Conservation (phyloP, 768 basidiomycete genomes). For the Asterophora parasitica region DNA sequence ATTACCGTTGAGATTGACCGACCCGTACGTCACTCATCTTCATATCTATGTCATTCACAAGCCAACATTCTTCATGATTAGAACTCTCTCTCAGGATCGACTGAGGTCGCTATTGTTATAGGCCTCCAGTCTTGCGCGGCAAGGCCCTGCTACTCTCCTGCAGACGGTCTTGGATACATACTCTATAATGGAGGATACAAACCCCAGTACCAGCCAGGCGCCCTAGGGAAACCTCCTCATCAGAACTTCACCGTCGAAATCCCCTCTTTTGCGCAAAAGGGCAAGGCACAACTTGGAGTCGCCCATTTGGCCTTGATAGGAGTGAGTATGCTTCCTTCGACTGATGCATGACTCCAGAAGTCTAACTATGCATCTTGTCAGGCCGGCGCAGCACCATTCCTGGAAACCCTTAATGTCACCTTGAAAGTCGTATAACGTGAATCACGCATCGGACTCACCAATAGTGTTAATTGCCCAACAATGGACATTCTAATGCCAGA, state of each 20-base stretch:
- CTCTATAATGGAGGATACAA: slow-evolving; percentile 42
- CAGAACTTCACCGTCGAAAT: slow-evolving; percentile 42
- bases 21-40: slow-evolving; percentile 32
- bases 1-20: slow-evolving; percentile 43
- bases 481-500: neutral
- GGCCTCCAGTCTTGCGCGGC: slow-evolving; percentile 33
- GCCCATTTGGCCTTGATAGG: slow-evolving; percentile 35
- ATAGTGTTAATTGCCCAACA: neutral
- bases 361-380: slow-evolving; percentile 8
- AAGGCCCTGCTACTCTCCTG: slow-evolving; percentile 18
- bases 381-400: slow-evolving; percentile 27
- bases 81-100: slow-evolving; percentile 33
- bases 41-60: neutral
- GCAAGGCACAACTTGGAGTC: slow-evolving; percentile 32
- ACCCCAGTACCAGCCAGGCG: slow-evolving; percentile 27
- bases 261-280: slow-evolving; percentile 23
- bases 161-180: slow-evolving; percentile 33
- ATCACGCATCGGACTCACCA: neutral
- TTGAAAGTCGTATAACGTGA: slow-evolving; percentile 20
- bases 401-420: slow-evolving; percentile 30
- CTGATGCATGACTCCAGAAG: neutral
- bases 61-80: slow-evolving; percentile 13
- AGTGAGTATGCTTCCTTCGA: slow-evolving; percentile 27
- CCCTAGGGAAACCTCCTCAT: slow-evolving; percentile 31
- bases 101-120: slow-evolving; percentile 43